Percentiles rank a stretch among this genome's conserved stretches.
These are phyloP conservation scores for Larix sibirica DNA, from an alignment of 83 land plant genomes.

Conservation along the genomic window DNA sequence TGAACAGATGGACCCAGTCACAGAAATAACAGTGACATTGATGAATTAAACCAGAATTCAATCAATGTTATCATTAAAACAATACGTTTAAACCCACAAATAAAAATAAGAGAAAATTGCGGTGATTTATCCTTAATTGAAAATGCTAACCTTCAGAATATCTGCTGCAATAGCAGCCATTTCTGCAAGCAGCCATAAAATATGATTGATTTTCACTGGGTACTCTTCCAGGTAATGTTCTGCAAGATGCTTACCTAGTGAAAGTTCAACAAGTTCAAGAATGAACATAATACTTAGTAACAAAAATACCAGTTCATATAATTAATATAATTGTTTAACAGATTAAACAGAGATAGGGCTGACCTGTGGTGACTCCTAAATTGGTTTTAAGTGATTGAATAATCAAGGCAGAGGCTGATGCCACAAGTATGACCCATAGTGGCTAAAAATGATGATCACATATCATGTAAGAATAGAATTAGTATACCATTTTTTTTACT, in stretches of 20 bases:
- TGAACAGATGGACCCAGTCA: slow-evolving; percentile 63
- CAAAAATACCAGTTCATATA: no score
- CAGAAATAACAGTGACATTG: slow-evolving; percentile 67
- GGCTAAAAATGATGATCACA: no score
- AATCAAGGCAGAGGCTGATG: slow-evolving; percentile 5
- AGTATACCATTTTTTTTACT: no score
- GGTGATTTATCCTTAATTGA: no score
- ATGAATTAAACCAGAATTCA: slow-evolving; percentile 16
- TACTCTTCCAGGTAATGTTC: slow-evolving; percentile 11
- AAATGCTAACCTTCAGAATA: slow-evolving; percentile 37
- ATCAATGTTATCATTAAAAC: no score
- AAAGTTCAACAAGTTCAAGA: no score
- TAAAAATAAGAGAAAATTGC: no score
- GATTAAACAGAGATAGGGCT: no score
- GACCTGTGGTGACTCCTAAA: slow-evolving; percentile 22
- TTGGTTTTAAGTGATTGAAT: slow-evolving; percentile 26
- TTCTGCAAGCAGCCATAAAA: slow-evolving; percentile 34
- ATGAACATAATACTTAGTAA: no score
- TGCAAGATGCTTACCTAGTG: slow-evolving; percentile 33
- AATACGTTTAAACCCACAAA: no score
- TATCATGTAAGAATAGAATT: no score
- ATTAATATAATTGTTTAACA: no score
- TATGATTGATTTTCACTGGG: slow-evolving; percentile 6
- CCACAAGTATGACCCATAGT: slow-evolving; percentile 15
- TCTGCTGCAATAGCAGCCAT: slow-evolving; percentile 31